Conservation (phyloP, 768 basidiomycete species). For the Rickenella mellea region DNA sequence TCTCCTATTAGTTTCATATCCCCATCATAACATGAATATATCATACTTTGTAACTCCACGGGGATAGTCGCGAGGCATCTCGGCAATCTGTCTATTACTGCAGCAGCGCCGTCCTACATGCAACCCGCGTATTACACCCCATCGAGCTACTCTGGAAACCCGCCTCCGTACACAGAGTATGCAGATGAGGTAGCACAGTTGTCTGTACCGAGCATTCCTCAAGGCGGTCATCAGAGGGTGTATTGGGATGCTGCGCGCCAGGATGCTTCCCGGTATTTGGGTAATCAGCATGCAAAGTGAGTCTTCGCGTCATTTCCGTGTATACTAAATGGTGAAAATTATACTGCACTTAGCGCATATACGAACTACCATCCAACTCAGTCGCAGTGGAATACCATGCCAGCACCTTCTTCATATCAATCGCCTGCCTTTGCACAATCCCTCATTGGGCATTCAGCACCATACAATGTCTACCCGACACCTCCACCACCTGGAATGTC, state of each 20-base stretch:
- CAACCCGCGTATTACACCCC: constrained; percentile 44
- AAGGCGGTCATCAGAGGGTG: constrained; percentile 29
- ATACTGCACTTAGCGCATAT: constrained; percentile 11
- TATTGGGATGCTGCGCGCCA: constrained; percentile 61
- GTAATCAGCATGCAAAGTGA: constrained; percentile 28
- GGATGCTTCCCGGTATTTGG: constrained; percentile 51
- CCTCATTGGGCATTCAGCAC: constrained; percentile 50
- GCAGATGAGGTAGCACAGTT: constrained; percentile 51
- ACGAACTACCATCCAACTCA: constrained; percentile 21
- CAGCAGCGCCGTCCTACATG: constrained; percentile 53
- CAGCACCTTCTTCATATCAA: constrained; percentile 41
- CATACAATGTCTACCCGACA: constrained; percentile 61
- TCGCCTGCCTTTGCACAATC: constrained; percentile 53
- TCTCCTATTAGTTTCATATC: background rate
- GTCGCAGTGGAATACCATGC: constrained; percentile 31
- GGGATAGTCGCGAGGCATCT: constrained; percentile 57
- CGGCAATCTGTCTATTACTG: constrained; percentile 45
- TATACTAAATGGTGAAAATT: constrained; percentile 21
- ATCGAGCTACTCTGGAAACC: constrained; percentile 25
- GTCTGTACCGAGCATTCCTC: constrained; percentile 32
- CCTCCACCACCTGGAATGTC: constrained; percentile 55
- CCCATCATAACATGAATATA: constrained; percentile 5
- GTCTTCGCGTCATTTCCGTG: constrained; percentile 22
- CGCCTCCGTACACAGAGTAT: constrained; percentile 59
- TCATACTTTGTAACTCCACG: background rate